These are phyloP conservation scores for Cylindrotheca closterium DNA, from an alignment of 108 stramenopile species.

Conservation along the genomic window DNA sequence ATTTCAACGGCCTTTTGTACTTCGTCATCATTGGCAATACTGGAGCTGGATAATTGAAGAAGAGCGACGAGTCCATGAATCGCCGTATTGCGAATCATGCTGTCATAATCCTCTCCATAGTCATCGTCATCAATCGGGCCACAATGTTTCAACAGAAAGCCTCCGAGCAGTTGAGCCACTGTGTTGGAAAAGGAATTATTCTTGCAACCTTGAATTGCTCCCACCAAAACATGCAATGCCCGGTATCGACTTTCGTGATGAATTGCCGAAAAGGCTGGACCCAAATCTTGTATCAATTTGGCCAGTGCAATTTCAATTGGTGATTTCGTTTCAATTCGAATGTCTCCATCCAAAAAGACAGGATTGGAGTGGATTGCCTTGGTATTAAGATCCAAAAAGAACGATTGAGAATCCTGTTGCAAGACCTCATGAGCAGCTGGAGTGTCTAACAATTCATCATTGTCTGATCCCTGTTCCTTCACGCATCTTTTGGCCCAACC, in stretches of 20 bases:
- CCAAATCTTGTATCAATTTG: constrained; percentile 30
- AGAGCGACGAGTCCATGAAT: constrained; percentile 41
- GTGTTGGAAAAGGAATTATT: constrained; percentile 5
- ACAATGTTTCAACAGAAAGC: constrained; percentile 58
- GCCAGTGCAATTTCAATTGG: constrained; percentile 38
- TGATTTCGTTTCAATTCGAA: constrained; percentile 17
- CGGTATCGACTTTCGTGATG: constrained; percentile 21
- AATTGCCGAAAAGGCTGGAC: constrained; percentile 23
- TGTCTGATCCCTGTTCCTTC: too few species aligned
- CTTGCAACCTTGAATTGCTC: constrained; percentile 37
- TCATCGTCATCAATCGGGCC: constrained; percentile 46
- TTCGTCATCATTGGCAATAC: constrained; percentile 17
- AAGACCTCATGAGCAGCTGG: constrained; percentile 8
- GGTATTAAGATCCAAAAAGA: constrained; percentile 7
- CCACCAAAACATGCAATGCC: constrained; percentile 28
- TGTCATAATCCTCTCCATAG: constrained; percentile 42
- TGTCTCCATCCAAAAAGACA: constrained; percentile 3
- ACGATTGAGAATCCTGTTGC: constrained; percentile 13
- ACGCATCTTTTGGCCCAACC: too few species aligned
- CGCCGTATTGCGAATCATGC: constrained; percentile 59
- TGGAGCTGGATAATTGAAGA: constrained; percentile 9
- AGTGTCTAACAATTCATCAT: too few species aligned
- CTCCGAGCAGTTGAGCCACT: constrained; percentile 32
- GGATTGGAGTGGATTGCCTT: too few species aligned
- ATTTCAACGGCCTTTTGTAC: constrained; percentile 30